Base-by-base conservation (phyloP, 1,284 basidiomycete species). In the Microbotryomycetes sp. region DNA sequence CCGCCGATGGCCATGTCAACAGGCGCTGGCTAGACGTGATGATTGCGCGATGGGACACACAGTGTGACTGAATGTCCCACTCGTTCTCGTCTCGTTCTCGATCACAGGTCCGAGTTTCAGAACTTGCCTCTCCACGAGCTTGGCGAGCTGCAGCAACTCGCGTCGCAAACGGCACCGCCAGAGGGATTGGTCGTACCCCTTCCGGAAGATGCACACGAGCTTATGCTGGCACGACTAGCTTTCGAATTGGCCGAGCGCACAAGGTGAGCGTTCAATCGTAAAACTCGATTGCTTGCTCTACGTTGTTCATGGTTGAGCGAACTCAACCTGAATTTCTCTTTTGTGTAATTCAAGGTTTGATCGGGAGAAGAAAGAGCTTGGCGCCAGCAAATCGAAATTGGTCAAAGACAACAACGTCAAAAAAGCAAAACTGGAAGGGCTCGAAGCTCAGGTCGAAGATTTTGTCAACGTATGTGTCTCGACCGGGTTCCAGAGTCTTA, bases 321-420 rank as follows among this genome's bases (percentile, higher is more conserved):
- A 28, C 12, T 36, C 32, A 6, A 16, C 30, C 29, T 46, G 16
- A 6, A 29, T 22, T 26, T 28, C 12, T 30, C 22, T 19, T 22
- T 25, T 19, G 5, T 23, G 3, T n/a, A 4, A 12, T 7, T 12
- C 16, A 62, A 71, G 70, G 5, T 63, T 69, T 48, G 69, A 72
- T 52, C 62, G 63, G 28, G 70, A 69, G 49, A 64, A 67, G 16
- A 70, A 69, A 28, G 61, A 65, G 29, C 60, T 72, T 14, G 66
- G 67, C 1, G 31, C 49, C 6, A 58, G 50, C 25, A 72, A 72
- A 55, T 63, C 69, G 4, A 67, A 64, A 42, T 59, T 72, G 32
- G 59, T 71, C 61, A 70, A 69, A 58, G 69, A 70, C 60, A 72
- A 70, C 49, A 64, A 71, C 54, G 58, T 64, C 32, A 69, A 70